Conservation (phyloP, 2,329 filamentous ascomycete genomes). For the Podosphaera fusca region DNA sequence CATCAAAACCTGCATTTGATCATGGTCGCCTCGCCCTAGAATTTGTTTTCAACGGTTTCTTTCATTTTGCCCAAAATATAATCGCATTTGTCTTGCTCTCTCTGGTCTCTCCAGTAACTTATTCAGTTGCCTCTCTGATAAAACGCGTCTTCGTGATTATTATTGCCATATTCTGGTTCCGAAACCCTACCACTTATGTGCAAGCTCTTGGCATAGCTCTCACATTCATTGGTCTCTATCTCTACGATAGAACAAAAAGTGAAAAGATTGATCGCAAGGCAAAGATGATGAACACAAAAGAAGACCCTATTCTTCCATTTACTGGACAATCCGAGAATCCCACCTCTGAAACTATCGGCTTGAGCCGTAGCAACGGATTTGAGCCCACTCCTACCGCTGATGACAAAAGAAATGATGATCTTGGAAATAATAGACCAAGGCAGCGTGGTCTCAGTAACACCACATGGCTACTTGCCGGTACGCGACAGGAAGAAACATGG, state of each 20-base stretch:
- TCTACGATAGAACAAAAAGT: slow-evolving; percentile 84
- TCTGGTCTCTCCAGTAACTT: slow-evolving; percentile 87
- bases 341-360: slow-evolving; percentile 15
- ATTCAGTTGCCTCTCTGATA: slow-evolving; percentile 85
- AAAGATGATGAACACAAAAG: slow-evolving; percentile 32
- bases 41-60: slow-evolving; percentile 89
- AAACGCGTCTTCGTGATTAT: slow-evolving; percentile 95
- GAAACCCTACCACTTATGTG: slow-evolving; percentile 59
- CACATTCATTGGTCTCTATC: slow-evolving; percentile 78
- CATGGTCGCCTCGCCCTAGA: slow-evolving; percentile 57
- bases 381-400: slow-evolving; percentile 2
- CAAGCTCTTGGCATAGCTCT: slow-evolving; percentile 71
- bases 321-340: slow-evolving; percentile 9
- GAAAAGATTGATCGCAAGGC: slow-evolving; percentile 72
- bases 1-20: slow-evolving; percentile 35
- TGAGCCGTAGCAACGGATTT: slow-evolving; percentile 22
- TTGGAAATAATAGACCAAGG: slow-evolving; percentile 28
- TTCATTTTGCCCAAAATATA: slow-evolving; percentile 92
- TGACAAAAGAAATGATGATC: slow-evolving; percentile 20
- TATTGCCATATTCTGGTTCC: slow-evolving; percentile 89
- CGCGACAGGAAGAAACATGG: slow-evolving; percentile 76
- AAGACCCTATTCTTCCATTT: slow-evolving; percentile 13
- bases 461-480: slow-evolving; percentile 55
- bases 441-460: slow-evolving; percentile 23
- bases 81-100: slow-evolving; percentile 81